Evolutionary conservation across 2,329 filamentous ascomycete genomes (phyloP), one percentile per base, ranked within the genome.

Genomic region (Bipolaris sorokiniana): DNA sequence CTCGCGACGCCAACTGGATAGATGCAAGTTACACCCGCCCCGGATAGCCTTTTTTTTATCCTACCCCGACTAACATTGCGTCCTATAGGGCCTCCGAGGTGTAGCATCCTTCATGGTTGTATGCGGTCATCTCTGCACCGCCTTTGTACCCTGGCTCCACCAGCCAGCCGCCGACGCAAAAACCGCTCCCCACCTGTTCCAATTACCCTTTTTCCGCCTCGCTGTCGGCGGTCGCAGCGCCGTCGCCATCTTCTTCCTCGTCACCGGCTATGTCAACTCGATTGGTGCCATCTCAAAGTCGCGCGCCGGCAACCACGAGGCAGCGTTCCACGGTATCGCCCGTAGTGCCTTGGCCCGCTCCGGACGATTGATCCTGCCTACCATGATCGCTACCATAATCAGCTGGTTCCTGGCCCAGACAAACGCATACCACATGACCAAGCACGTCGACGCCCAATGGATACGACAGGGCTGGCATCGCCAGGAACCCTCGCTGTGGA

Each of bases 261-360:
- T 92, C 49, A 91, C 89, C 1, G 86, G 86, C 54, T 88, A 87
- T 65, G 86, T 88, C 49, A 88, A 86, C 74, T 82, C 84, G 3
- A 79, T 88, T 50, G 87, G 87, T 66, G 84, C 86, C 15, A 81
- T 88, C 57, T 80, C 81, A 51, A 81, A 84, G 49, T 82, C 79
- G 66, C 81, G 83, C 51, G 76, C 82, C 31, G 85, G 84, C 49
- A 80, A 84, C 63, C 79, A 81, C 54, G 80, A 84, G 40, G 79
- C 78, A 1, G 84, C 84, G 11, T 82, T 86, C 61, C 76, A 69
- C 18, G 80, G 82, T 37, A 80, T 88, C 60, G 81, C 83, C 54
- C 82, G 81, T 61, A 86, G 84, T 13, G 83, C 85, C 0, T 82
- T 88, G 59, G 81, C 85, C 34, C 82, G 86, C 36, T 80, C 85